A percentile compares a stretch with the other conserved stretches of the same genome.
Evolutionary conservation across 2,329 filamentous ascomycete species (phyloP).

Genomic region (Paecilomyces niveus): DNA sequence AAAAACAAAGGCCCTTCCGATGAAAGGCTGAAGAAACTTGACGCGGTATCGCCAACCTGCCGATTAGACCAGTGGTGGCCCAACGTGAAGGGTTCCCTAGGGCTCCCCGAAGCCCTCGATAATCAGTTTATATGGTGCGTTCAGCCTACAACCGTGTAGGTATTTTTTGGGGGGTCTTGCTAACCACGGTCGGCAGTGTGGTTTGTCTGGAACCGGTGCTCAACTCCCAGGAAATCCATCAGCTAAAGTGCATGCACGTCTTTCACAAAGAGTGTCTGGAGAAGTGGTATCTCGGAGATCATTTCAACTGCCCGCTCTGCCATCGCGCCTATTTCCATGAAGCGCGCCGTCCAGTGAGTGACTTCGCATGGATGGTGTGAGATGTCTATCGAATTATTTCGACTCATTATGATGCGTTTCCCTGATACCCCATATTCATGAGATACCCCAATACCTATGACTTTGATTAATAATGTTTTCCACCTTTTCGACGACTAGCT

Average conservation of each 20-base stretch:
- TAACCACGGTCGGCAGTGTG: conserved; percentile 15
- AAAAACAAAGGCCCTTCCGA: conserved; percentile 16
- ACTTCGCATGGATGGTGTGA: conserved; percentile 33
- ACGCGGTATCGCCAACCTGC: conserved; percentile 28
- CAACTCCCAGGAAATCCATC: conserved; percentile 27
- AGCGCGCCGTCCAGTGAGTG: conserved; percentile 14
- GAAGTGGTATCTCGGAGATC: conserved; percentile 32
- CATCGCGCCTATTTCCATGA: conserved; percentile 29
- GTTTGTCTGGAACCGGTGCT: conserved; percentile 32
- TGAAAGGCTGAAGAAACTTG: conserved; percentile 27
- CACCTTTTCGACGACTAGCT: not conserved
- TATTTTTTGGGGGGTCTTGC: not conserved
- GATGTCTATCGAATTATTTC: not conserved
- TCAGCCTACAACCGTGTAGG: too few species aligned
- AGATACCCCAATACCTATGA: not conserved
- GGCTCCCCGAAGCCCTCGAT: conserved; percentile 25
- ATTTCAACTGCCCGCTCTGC: conserved; percentile 33
- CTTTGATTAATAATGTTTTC: not conserved
- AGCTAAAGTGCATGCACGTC: conserved; percentile 32
- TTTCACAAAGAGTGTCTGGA: conserved; percentile 34
- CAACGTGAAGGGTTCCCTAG: conserved; percentile 22
- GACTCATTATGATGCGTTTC: not conserved
- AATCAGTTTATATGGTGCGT: conserved; percentile 30
- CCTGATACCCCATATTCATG: not conserved
- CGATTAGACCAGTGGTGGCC: conserved; percentile 33